Conservation (phyloP, 2,329 filamentous ascomycete species). For the Colletotrichum orbiculare region DNA sequence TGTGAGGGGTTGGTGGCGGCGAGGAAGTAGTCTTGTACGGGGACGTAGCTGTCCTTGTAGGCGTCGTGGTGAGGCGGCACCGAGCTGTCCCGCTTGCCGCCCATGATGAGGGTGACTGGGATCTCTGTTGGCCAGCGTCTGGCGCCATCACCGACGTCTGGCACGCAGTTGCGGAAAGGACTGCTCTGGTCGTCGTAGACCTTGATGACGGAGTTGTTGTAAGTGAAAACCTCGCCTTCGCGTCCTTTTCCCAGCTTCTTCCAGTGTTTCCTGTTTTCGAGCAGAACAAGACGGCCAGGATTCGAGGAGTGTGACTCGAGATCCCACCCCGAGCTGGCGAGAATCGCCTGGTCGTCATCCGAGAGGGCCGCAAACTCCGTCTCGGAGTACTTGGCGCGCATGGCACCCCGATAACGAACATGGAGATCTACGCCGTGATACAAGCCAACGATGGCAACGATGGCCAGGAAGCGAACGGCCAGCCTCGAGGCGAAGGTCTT, state of each 20-base stretch:
- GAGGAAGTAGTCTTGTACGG: slow-evolving; percentile 46
- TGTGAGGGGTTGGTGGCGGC: slow-evolving; percentile 29
- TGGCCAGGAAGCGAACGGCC: slow-evolving; percentile 14
- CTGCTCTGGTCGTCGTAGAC: slow-evolving; percentile 41
- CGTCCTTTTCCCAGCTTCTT: slow-evolving; percentile 43
- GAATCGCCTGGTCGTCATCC: slow-evolving; percentile 13
- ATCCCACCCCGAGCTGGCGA: slow-evolving; percentile 17
- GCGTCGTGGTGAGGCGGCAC: slow-evolving; percentile 10
- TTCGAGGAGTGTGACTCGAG: background rate
- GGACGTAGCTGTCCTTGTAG: slow-evolving; percentile 40
- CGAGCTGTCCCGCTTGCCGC: slow-evolving; percentile 38
- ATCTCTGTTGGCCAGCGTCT: slow-evolving; percentile 48
- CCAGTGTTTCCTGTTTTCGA: slow-evolving; percentile 42
- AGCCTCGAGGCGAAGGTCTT: slow-evolving; percentile 15
- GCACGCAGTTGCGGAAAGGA: slow-evolving; percentile 48
- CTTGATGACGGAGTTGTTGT: slow-evolving; percentile 45
- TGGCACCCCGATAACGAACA: slow-evolving; percentile 24
- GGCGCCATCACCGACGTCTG: slow-evolving; percentile 3
- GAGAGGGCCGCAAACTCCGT: slow-evolving; percentile 26
- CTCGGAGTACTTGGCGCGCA: slow-evolving; percentile 34
- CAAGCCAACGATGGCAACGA: slow-evolving; percentile 18
- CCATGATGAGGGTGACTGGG: slow-evolving; percentile 43
- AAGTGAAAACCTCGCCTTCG: slow-evolving; percentile 45
- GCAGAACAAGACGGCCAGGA: slow-evolving; percentile 25
- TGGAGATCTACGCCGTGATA: slow-evolving; percentile 32